Evolutionary conservation across 192 early-diverging fungal genomes (phyloP), one percentile per base, ranked within the genome.

Genomic region (Lunasporangiospora selenospora): DNA sequence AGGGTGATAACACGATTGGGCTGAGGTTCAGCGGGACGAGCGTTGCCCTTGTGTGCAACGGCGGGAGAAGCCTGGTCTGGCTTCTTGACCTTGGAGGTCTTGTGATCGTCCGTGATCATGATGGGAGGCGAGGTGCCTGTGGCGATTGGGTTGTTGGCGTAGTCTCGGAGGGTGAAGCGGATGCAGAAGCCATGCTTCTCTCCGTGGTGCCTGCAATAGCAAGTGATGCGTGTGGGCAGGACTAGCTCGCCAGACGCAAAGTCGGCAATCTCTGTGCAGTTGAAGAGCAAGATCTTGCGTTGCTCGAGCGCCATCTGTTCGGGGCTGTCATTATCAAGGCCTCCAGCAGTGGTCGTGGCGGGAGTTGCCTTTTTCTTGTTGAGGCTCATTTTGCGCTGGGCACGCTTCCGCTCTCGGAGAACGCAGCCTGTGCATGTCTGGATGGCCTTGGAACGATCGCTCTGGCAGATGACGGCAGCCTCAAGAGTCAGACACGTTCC

Each of bases 31-130:
- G 50, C 42, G 47, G 40, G 67, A 32, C 56, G 11, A 9, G 29
- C 27, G 24, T 46, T 13, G 16, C 13, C 37, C 23, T 59, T 65
- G 44, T 56, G 65, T 16, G 47, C 54, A 0, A 12, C 19, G 37
- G 27, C 46, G 13, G 38, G 21, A 6, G 23, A 38, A 21, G 34
- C 69, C 23, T 50, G 65, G 55, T 58, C 79, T 64, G 50, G 69
- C 58, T 61, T 86, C 70, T 86, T 86, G 33, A 79, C 76, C 52
- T 82, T 81, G 21, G 90, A 85, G 12, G 91, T 93, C 77, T 98
- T 98, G 84, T 98, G 96, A 78, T 98, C 96, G 61, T 98, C 96
- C 6, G 96, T 98, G 70, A 98, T 96, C 88, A 97, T 89, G 49
- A 98, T 96, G 9, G 96, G 93, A 6, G 94, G 89, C 19, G 94